Percentiles rank a stretch among this genome's conserved stretches.
phyloP scores from a whole-genome alignment of 441 rosid genomes.

The Iberis amara region DNA sequence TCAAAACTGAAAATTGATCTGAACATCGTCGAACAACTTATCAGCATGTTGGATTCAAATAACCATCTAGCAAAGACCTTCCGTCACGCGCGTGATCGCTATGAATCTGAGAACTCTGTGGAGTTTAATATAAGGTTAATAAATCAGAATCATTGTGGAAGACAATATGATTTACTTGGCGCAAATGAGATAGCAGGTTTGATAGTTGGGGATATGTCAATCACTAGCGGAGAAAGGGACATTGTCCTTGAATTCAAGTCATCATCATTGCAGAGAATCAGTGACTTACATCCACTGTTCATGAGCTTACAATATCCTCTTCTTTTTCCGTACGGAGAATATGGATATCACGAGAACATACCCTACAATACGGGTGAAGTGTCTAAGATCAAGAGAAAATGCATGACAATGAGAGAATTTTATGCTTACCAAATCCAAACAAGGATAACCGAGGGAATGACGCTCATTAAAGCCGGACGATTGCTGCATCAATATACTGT shows the following conservation, averaged over 20 bases:
- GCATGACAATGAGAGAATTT: background rate
- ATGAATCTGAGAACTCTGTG: background rate
- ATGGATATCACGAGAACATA: background rate
- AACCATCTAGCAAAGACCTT: background rate
- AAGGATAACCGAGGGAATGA: background rate
- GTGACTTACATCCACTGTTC: background rate
- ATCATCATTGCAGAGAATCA: background rate
- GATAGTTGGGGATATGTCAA: background rate
- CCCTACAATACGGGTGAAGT: background rate
- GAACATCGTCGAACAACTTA: background rate
- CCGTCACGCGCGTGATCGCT: background rate
- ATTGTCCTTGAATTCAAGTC: background rate
- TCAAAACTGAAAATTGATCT: background rate
- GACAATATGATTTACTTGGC: background rate
- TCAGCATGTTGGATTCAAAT: background rate
- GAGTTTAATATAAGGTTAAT: background rate
- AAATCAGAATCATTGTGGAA: background rate
- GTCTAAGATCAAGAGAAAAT: background rate
- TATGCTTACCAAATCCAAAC: background rate
- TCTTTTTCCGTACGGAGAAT: background rate
- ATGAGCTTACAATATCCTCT: slow-evolving; percentile 4
- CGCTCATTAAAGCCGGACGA: background rate
- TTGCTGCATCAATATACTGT: background rate
- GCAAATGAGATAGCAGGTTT: background rate
- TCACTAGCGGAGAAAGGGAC: background rate